A percentile compares a stretch with the other conserved stretches of the same genome.
phyloP scores from a whole-genome alignment of 2,329 filamentous ascomycete genomes.

The Cladosporium velox region DNA sequence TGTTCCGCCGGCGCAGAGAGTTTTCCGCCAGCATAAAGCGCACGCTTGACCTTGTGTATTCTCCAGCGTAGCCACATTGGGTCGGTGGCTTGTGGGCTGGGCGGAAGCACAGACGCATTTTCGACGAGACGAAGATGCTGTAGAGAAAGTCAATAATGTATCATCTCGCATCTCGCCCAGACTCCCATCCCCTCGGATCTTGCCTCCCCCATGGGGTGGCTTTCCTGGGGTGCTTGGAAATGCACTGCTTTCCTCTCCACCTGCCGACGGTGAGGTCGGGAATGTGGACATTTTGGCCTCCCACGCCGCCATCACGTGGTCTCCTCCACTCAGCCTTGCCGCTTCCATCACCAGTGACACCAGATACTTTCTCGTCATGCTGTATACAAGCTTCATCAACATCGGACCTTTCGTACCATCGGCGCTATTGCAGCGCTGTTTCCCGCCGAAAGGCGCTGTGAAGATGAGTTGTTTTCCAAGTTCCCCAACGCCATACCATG shows the following conservation, averaged over 20 bases:
- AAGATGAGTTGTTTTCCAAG: neutral
- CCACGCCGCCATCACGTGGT: constrained; percentile 7
- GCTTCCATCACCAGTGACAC: neutral
- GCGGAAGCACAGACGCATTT: neutral
- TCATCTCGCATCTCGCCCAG: neutral
- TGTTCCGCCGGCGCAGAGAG: constrained; percentile 7
- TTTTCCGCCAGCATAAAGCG: constrained; percentile 18
- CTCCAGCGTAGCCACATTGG: constrained; percentile 9
- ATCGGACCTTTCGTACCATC: neutral
- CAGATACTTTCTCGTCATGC: neutral
- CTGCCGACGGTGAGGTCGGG: constrained; percentile 3
- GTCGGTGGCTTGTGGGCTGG: constrained; percentile 3
- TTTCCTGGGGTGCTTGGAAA: constrained; percentile 1
- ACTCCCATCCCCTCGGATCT: neutral
- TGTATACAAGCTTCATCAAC: neutral
- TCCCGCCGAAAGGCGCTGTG: neutral
- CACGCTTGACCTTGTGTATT: neutral
- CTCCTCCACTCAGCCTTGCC: constrained; percentile 8
- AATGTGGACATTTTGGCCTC: neutral
- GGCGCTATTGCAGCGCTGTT: neutral
- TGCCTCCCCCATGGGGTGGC: constrained; percentile 2
- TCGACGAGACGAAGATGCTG: neutral
- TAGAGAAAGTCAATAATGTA: neutral
- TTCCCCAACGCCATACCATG: neutral
- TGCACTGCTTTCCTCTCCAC: neutral